phyloP scores from a whole-genome alignment of 1,284 basidiomycete genomes.

The Pholiota adiposa region DNA sequence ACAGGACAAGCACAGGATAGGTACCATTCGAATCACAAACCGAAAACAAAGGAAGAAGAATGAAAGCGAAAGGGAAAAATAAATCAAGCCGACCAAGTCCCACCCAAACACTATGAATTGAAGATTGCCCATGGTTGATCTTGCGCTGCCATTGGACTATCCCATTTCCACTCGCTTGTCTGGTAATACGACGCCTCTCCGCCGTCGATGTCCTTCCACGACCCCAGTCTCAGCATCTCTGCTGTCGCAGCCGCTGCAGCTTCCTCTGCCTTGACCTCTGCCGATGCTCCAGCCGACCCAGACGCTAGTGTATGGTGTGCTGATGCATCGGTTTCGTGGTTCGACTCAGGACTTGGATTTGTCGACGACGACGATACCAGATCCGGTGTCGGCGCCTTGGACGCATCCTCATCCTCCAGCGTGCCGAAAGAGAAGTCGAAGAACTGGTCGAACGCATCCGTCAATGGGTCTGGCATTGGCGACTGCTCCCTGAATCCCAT shows the following conservation, averaged over 20 bases:
- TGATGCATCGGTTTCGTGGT: conserved; percentile 57
- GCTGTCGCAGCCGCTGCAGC: conserved; percentile 20
- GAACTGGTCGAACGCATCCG: conserved; percentile 57
- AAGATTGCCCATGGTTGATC: conserved; percentile 78
- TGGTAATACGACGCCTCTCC: conserved; percentile 76
- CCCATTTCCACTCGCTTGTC: conserved; percentile 71
- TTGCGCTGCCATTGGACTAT: conserved; percentile 59
- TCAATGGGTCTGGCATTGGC: conserved; percentile 38
- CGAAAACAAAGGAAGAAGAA: conserved; percentile 20
- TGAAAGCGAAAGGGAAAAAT: conserved; percentile 26
- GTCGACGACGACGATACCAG: conserved; percentile 70
- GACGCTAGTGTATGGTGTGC: conserved; percentile 35
- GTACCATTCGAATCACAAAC: background rate
- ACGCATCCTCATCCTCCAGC: conserved; percentile 66
- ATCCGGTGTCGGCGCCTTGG: conserved; percentile 72
- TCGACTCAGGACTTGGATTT: conserved; percentile 77
- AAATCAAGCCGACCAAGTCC: conserved; percentile 27
- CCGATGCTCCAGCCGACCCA: conserved; percentile 26
- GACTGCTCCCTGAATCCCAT: conserved; percentile 27
- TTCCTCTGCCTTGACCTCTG: conserved; percentile 52
- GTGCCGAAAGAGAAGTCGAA: conserved; percentile 71
- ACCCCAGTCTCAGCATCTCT: conserved; percentile 61
- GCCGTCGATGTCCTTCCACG: conserved; percentile 74
- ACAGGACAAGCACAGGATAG: conserved; percentile 22
- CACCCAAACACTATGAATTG: conserved; percentile 49